A percentile compares a stretch with the other conserved stretches of the same genome.
Evolutionary conservation across 179 eudicot species (phyloP).

Genomic region (Amaranthus tricolor): DNA sequence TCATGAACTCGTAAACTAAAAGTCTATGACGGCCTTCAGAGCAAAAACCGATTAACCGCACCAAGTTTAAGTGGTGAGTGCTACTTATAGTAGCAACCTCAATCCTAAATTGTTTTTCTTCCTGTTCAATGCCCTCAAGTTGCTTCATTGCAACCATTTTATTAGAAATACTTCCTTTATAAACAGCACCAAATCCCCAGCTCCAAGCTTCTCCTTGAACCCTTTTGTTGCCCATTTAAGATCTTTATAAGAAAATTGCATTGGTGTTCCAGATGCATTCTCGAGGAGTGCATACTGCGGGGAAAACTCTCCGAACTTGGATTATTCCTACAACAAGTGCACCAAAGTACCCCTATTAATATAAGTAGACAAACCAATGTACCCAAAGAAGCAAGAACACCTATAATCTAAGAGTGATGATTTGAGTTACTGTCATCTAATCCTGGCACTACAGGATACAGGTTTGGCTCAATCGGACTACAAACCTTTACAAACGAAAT

Average conservation of each 20-base stretch:
- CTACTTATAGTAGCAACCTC: slow-evolving; percentile 92
- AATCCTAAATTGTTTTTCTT: slow-evolving; percentile 91
- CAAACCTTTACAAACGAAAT: slow-evolving; percentile 82
- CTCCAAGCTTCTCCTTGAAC: slow-evolving; percentile 84
- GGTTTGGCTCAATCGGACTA: slow-evolving; percentile 45
- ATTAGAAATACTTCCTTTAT: slow-evolving; percentile 61
- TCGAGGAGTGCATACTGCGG: slow-evolving; percentile 70
- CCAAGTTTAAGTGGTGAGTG: slow-evolving; percentile 80
- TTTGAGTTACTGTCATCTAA: slow-evolving; percentile 58
- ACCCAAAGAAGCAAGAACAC: slow-evolving; percentile 40
- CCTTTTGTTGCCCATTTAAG: slow-evolving; percentile 63
- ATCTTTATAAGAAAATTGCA: slow-evolving; percentile 70
- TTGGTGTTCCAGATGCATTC: slow-evolving; percentile 85
- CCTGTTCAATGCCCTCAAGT: slow-evolving; percentile 87
- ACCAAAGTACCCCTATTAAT: slow-evolving; percentile 63
- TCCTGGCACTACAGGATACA: slow-evolving; percentile 36
- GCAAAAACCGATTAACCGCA: slow-evolving; percentile 77
- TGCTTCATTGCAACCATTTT: slow-evolving; percentile 58
- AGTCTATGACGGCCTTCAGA: slow-evolving; percentile 81
- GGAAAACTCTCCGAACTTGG: slow-evolving; percentile 50
- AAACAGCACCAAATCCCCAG: slow-evolving; percentile 88
- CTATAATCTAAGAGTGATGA: too few species aligned
- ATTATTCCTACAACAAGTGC: slow-evolving; percentile 61
- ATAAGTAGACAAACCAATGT: slow-evolving; percentile 39
- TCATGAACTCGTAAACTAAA: slow-evolving; percentile 82